Conservation (phyloP, 257 asterid species). For the Ilex aquifolium region DNA sequence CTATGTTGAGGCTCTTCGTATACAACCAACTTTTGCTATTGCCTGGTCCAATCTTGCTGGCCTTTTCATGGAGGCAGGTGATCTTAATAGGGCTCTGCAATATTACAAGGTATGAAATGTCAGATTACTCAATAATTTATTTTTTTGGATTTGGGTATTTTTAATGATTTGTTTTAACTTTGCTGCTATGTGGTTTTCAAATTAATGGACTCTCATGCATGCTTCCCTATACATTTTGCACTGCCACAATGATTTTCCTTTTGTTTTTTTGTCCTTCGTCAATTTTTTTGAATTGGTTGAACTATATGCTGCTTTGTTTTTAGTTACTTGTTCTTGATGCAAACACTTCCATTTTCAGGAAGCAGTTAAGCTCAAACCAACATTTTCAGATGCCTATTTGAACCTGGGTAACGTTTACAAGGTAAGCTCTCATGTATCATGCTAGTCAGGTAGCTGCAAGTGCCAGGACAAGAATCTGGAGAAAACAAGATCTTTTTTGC, state of each 20-base stretch:
- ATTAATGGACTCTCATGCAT: not conserved
- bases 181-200: not conserved
- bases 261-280: not conserved
- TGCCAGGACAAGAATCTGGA: conserved; percentile 42
- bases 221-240: not conserved
- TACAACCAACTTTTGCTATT: conserved; percentile 94
- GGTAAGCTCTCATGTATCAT: conserved; percentile 57
- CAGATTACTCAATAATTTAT: not conserved
- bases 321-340: not conserved
- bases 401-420: conserved; percentile 96
- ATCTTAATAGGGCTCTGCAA: conserved; percentile 85
- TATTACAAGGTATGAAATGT: conserved; percentile 69
- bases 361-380: conserved; percentile 95
- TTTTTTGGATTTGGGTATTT: not conserved
- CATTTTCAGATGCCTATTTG: conserved; percentile 83
- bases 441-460: conserved; percentile 47
- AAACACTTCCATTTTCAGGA: conserved; percentile 47
- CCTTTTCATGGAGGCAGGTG: conserved; percentile 94
- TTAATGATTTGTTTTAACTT: conserved; percentile 2
- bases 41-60: conserved; percentile 99
- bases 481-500: conserved; percentile 49
- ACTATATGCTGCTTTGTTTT: not conserved
- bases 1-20: conserved; percentile 81
- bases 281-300: not conserved
- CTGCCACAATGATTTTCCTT: conserved; percentile 2